These are phyloP conservation scores for Verticillium albo-atrum DNA, from an alignment of 2,329 filamentous ascomycete species.

Conservation along the genomic window DNA sequence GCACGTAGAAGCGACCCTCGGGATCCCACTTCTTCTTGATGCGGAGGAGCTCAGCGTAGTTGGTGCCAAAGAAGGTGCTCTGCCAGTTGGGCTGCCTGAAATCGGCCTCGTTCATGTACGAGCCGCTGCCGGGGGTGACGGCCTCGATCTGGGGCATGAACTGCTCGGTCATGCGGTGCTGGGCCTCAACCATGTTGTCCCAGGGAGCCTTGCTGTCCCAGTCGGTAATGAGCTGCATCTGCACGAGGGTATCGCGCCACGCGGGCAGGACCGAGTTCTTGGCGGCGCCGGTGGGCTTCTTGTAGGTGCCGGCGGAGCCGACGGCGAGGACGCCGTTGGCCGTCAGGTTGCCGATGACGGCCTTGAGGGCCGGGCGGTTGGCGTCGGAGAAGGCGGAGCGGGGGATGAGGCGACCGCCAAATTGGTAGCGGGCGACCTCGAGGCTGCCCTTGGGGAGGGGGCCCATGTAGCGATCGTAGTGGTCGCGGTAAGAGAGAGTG, in stretches of 20 bases:
- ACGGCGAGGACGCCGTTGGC: conserved; percentile 23
- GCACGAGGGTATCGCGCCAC: conserved; percentile 29
- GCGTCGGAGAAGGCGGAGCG: conserved; percentile 22
- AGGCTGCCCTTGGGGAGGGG: conserved; percentile 27
- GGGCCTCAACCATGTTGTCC: conserved; percentile 18
- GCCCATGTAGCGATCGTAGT: conserved; percentile 29
- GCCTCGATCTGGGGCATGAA: conserved; percentile 24
- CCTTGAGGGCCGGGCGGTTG: conserved; percentile 5
- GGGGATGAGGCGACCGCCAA: conserved; percentile 31
- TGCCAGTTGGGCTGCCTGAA: conserved; percentile 38
- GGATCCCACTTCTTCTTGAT: conserved; percentile 50
- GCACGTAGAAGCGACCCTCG: conserved; percentile 38
- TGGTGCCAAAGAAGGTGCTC: conserved; percentile 39
- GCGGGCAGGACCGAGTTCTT: conserved; percentile 31
- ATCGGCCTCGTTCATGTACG: conserved; percentile 49
- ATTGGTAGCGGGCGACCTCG: conserved; percentile 25
- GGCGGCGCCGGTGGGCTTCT: conserved; percentile 19
- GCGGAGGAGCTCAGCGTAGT: conserved; percentile 34
- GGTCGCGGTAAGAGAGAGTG: conserved; percentile 23
- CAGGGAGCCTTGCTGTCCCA: conserved; percentile 18
- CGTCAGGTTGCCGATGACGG: conserved; percentile 24
- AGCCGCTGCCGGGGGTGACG: conserved; percentile 34
- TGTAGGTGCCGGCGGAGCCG: conserved; percentile 24
- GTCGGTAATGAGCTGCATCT: conserved; percentile 22
- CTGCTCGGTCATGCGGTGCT: conserved; percentile 23